A percentile compares a stretch with the other conserved stretches of the same genome.
Evolutionary conservation across 306 rosid species (phyloP).

Genomic region (Crotalaria pallida): DNA sequence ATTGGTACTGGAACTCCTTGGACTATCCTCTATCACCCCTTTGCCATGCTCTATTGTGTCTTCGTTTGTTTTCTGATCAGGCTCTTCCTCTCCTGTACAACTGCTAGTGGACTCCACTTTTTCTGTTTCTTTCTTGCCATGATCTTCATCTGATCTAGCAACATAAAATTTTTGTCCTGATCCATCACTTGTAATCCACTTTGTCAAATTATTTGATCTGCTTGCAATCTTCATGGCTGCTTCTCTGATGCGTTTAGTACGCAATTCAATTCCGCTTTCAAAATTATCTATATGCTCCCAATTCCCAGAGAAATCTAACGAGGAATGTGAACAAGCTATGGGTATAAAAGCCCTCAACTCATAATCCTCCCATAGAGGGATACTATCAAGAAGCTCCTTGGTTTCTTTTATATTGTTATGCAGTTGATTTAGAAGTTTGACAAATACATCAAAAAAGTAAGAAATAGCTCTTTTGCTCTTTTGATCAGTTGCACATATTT

Average conservation of each 20-base stretch:
- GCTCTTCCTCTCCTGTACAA: conserved; percentile 19
- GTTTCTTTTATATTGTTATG: conserved; percentile 26
- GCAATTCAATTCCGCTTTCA: conserved; percentile 48
- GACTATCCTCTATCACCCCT: conserved; percentile 9
- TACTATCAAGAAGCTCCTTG: conserved; percentile 22
- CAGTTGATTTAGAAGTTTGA: conserved; percentile 44
- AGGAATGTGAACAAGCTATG: conserved; percentile 39
- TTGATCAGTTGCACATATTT: conserved; percentile 39
- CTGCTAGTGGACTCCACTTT: conserved; percentile 11
- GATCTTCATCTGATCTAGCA: conserved; percentile 31
- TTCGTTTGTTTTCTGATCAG: conserved; percentile 16
- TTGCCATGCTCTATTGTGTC: conserved; percentile 24
- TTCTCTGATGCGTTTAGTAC: conserved; percentile 51
- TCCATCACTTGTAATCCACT: conserved; percentile 50
- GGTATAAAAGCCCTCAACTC: conserved; percentile 89
- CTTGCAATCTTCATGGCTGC: conserved; percentile 58
- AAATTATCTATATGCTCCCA: conserved; percentile 46
- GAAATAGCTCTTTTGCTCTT: conserved; percentile 49
- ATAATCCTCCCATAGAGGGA: conserved; percentile 91
- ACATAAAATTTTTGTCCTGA: conserved; percentile 23
- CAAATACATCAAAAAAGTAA: conserved; percentile 56
- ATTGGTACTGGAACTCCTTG: conserved; percentile 14
- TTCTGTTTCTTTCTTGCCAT: conserved; percentile 33
- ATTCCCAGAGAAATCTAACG: conserved; percentile 53
- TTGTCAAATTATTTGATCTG: conserved; percentile 44